Conservation (phyloP, 495 filamentous ascomycete genomes). For the Annulohypoxylon nitens region DNA sequence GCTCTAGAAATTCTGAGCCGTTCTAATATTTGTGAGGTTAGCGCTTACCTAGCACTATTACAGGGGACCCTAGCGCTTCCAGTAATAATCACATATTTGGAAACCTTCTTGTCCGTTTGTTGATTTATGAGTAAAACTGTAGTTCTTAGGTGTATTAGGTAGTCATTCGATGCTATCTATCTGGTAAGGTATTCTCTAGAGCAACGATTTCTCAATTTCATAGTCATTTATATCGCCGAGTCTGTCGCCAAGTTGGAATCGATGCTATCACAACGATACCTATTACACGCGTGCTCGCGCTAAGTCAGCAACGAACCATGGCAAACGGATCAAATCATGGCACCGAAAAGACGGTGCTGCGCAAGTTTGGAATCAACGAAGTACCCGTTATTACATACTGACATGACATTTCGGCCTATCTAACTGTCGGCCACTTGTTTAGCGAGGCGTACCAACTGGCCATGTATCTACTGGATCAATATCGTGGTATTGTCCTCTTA, state of each 20-base stretch:
- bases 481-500: constrained; percentile 40
- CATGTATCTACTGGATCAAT: constrained; percentile 44
- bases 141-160: too few species aligned
- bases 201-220: constrained; percentile 1
- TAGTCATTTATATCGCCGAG: constrained; percentile 1
- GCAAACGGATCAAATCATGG: background rate
- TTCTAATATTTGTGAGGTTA: too few species aligned
- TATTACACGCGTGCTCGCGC: constrained; percentile 4
- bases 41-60: too few species aligned
- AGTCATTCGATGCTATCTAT: background rate
- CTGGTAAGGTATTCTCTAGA: background rate
- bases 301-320: constrained; percentile 10
- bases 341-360: constrained; percentile 5
- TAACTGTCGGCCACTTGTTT: constrained; percentile 6
- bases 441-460: constrained; percentile 35
- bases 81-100: too few species aligned
- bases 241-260: constrained; percentile 3
- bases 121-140: too few species aligned
- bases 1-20: too few species aligned
- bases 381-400: constrained; percentile 10
- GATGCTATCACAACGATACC: constrained; percentile 9
- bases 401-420: constrained; percentile 4
- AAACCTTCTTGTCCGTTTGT: too few species aligned
- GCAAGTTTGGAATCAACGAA: constrained; percentile 5
- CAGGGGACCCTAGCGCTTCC: too few species aligned